Base-by-base conservation (phyloP, 768 basidiomycete species). In the Ramaria sp. region DNA sequence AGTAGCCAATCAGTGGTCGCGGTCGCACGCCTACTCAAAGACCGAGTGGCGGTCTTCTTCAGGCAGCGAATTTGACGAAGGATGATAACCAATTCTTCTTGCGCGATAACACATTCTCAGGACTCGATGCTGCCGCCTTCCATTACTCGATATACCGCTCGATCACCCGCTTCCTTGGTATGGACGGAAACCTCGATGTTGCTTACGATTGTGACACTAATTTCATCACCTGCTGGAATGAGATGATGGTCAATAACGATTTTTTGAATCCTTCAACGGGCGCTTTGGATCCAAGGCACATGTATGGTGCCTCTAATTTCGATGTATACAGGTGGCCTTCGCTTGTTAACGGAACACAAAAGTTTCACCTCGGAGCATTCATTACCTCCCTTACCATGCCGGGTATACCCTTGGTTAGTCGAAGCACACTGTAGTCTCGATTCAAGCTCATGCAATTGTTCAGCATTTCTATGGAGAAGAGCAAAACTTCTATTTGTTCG, bases 291-390 rank as follows among this genome's bases (percentile, higher is more conserved):
- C 92, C 92, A 2, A 74, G 77, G 58, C 93, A 96, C 69, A 81
- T 93, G 85, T 92, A 76, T 63, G 93, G 93, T 38, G 83, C 83
- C n/a, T 87, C 85, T 64, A 94, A 95, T 64, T 94, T 94, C 71
- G 93, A 95, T 73, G 79, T 96, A 9, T 96, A 86, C 75, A 78
- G 93, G 55, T 96, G 92, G 93, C 90, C 89, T 3, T 82, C 85
- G 68, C 66, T 96, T 61, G 79, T 85, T 62, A 88, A 90, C 62
- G 93, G 93, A 18, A 85, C 83, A 1, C 79, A 87, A 61, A 77
- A 77, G 61, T 83, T 85, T 56, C 83, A 77, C 13, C 66, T 94
- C 50, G 92, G 76, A 0, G 79, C 84, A 10, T 95, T 94, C 64
- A 75, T 95, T 61, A 80, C 83, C 32, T 75, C 78, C 27, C 62